These are phyloP conservation scores for Ophiostoma populinum DNA, from an alignment of 2,329 filamentous ascomycete species.

Conservation along the genomic window DNA sequence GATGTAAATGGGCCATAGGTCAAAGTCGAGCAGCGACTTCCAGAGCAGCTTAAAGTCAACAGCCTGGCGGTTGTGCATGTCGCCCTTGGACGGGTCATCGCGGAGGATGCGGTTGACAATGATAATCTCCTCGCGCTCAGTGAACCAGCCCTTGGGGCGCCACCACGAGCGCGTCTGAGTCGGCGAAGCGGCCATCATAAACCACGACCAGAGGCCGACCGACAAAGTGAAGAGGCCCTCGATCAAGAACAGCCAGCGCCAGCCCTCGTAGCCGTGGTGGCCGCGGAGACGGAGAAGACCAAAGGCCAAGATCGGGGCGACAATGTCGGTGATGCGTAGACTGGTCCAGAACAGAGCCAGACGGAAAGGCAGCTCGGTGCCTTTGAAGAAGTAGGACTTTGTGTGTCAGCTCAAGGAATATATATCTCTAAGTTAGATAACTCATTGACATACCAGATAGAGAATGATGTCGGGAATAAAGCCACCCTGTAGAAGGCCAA, in stretches of 20 bases:
- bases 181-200: constrained; percentile 35
- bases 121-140: constrained; percentile 38
- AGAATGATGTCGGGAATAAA: constrained; percentile 28
- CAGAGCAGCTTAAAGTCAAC: constrained; percentile 33
- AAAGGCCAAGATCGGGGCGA: constrained; percentile 22
- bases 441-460: too few relatives aligned
- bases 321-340: constrained; percentile 23
- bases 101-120: constrained; percentile 40
- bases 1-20: constrained; percentile 28
- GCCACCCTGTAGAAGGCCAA: constrained; percentile 22
- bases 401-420: too few relatives aligned
- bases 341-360: constrained; percentile 25
- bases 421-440: too few relatives aligned
- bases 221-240: constrained; percentile 29
- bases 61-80: constrained; percentile 43
- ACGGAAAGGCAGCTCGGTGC: constrained; percentile 22
- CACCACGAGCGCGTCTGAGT: constrained; percentile 37
- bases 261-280: constrained; percentile 19
- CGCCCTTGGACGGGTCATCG: constrained; percentile 41
- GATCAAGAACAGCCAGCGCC: constrained; percentile 37
- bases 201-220: constrained; percentile 34
- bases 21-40: constrained; percentile 27
- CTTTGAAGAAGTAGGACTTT: constrained; percentile 28
- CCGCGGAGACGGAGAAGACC: constrained; percentile 25
- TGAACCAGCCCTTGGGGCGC: constrained; percentile 41